Evolutionary conservation across 306 rosid genomes (phyloP), one percentile per base, ranked within the genome.

Genomic region (Alnus glutinosa): DNA sequence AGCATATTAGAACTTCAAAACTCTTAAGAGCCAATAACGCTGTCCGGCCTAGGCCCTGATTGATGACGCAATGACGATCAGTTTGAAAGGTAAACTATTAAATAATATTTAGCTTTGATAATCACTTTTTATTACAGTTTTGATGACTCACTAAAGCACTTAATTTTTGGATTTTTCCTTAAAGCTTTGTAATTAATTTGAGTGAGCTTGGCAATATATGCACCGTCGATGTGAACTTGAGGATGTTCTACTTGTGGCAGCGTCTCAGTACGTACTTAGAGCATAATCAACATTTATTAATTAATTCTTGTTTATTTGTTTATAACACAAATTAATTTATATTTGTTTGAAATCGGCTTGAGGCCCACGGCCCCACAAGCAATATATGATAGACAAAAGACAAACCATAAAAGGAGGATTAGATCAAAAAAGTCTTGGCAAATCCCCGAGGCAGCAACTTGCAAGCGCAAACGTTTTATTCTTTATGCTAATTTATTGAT

Each of bases 101-200:
- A 73, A 79, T 50, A 75, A 37, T 81, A 78, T 73, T 81, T 55
- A 79, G 80, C 77, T 73, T 78, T 76, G 72, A 84, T 75, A 55
- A 79, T 75, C 73, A 73, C 82, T 75, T 77, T 42, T 75, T 80
- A 77, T 74, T 77, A 48, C 73, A 74, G 70, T 51, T 79, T 70
- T 54, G 85, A 83, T 89, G 97, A 90, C 91, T 89, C 97, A 86
- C 71, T 42, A 19, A 42, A 68, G 78, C 95, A 92, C 93, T 89
- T 9, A 75, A 84, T 48, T 78, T 34, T 81, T 87, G 77, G 79
- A 78, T 83, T 80, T 77, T 23, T 23, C 28, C 28, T 23, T 39
- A 42, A 68, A 55, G 55, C 30, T 44, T 83, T 1, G 46, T 42
- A 42, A 15, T 62, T 62, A 46, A 55, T 5, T 62, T 61, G 55